A percentile compares a stretch with the other conserved stretches of the same genome.
phyloP scores from a whole-genome alignment of 805 yeast species.

The Saturnispora sekii region DNA sequence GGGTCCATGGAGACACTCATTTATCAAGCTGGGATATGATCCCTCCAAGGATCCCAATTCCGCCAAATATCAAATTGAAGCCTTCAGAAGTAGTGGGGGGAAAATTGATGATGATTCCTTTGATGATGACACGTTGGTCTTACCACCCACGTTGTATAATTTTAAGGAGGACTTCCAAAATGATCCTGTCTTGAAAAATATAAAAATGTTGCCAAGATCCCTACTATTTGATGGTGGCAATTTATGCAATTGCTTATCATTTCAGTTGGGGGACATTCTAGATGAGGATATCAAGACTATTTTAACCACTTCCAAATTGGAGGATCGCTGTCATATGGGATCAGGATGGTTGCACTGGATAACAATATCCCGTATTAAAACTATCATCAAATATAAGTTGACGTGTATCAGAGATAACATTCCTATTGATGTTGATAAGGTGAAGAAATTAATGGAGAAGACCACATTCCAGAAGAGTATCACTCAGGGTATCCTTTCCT shows the following conservation, averaged over 20 bases:
- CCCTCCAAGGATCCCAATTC: constrained; percentile 49
- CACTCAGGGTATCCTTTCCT: constrained; percentile 3
- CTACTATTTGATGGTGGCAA: constrained; percentile 64
- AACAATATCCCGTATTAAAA: constrained; percentile 54
- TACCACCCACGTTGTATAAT: constrained; percentile 20
- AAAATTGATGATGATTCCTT: constrained; percentile 3
- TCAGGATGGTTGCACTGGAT: constrained; percentile 76
- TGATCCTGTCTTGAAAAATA: constrained; percentile 14
- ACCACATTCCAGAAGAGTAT: constrained; percentile 20
- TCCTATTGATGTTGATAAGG: constrained; percentile 33
- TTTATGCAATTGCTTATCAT: constrained; percentile 58
- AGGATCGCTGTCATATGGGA: constrained; percentile 40
- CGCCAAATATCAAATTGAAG: constrained; percentile 74
- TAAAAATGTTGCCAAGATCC: constrained; percentile 30
- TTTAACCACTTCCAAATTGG: constrained; percentile 31
- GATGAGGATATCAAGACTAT: constrained; percentile 50
- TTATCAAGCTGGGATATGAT: constrained; percentile 68
- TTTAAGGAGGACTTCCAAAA: constrained; percentile 16
- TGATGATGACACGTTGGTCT: constrained; percentile 13
- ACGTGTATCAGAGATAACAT: constrained; percentile 47
- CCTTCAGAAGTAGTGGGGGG: constrained; percentile 44
- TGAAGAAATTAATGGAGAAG: constrained; percentile 34
- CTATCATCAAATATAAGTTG: constrained; percentile 64
- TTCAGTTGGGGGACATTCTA: constrained; percentile 69
- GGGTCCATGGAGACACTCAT: constrained; percentile 94